Conservation (phyloP, 768 basidiomycete species). For the Leccinum boreale region DNA sequence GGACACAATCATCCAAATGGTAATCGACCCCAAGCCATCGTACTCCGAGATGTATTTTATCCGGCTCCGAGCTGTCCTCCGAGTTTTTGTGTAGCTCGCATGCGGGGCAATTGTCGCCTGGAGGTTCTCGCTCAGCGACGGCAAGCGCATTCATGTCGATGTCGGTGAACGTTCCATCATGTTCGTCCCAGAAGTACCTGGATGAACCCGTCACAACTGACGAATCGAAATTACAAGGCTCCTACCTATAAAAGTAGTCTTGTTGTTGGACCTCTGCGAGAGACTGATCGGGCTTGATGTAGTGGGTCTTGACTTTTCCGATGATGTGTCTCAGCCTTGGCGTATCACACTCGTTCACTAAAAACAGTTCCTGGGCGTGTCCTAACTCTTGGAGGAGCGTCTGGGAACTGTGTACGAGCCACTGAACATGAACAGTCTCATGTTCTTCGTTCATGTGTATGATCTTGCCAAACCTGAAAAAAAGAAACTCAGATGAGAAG, state of each 20-base stretch:
- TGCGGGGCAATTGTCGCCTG: constrained; percentile 53
- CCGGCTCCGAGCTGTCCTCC: constrained; percentile 30
- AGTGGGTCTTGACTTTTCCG: constrained; percentile 36
- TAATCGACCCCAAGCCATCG: constrained; percentile 46
- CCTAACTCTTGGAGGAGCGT: constrained; percentile 60
- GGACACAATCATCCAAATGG: constrained; percentile 60
- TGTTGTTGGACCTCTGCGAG: constrained; percentile 28
- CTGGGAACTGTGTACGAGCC: constrained; percentile 68
- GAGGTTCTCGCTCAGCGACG: constrained; percentile 3
- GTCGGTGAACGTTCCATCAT: constrained; percentile 44
- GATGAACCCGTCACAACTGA: not conserved
- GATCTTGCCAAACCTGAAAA: constrained; percentile 65
- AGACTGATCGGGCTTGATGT: constrained; percentile 24
- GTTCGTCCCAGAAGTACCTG: constrained; percentile 52
- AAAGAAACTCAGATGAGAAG: not conserved
- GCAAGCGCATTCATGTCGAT: constrained; percentile 30
- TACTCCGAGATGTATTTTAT: constrained; percentile 40
- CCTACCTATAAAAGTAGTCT: constrained; percentile 59
- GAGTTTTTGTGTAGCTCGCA: constrained; percentile 39
- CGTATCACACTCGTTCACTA: constrained; percentile 51
- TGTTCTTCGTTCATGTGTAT: constrained; percentile 45
- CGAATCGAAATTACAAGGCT: not conserved
- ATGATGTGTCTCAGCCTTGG: constrained; percentile 12
- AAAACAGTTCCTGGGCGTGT: constrained; percentile 62
- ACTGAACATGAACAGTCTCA: constrained; percentile 59